phyloP scores from a whole-genome alignment of 2,329 filamentous ascomycete genomes.

The Epichloe brachyelytri region DNA sequence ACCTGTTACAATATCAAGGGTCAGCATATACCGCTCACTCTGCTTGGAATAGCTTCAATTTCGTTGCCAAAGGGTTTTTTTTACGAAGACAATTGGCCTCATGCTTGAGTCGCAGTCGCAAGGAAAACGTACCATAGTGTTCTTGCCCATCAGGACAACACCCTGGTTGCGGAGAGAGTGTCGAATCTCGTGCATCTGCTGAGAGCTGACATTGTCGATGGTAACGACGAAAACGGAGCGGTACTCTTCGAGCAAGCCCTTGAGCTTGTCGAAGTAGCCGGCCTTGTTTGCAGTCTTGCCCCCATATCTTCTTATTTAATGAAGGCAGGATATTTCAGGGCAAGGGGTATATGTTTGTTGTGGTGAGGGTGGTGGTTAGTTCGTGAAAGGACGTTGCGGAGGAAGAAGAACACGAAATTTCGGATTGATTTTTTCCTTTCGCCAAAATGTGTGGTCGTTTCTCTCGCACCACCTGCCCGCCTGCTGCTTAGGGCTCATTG shows the following conservation, averaged over 20 bases:
- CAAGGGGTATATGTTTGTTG: slow-evolving; percentile 27
- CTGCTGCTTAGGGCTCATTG: slow-evolving; percentile 24
- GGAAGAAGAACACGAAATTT: slow-evolving; percentile 9
- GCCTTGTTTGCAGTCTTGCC: slow-evolving; percentile 91
- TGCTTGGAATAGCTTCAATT: neutral
- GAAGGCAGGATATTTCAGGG: slow-evolving; percentile 99
- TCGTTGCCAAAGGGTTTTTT: neutral
- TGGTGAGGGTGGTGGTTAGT: slow-evolving; percentile 11
- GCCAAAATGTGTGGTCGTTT: slow-evolving; percentile 18
- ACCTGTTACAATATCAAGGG: slow-evolving; percentile 37
- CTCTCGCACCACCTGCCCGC: neutral
- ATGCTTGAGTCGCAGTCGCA: neutral
- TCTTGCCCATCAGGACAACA: slow-evolving; percentile 99
- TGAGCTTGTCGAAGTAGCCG: slow-evolving; percentile 99
- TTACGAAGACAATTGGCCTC: too few relatives aligned
- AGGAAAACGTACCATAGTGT: slow-evolving; percentile 77
- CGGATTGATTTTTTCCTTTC: slow-evolving; percentile 10
- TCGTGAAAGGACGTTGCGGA: neutral
- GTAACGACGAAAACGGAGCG: slow-evolving; percentile 93
- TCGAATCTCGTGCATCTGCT: slow-evolving; percentile 99
- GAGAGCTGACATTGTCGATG: slow-evolving; percentile 99
- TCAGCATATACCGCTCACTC: slow-evolving; percentile 9
- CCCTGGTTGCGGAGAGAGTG: slow-evolving; percentile 77
- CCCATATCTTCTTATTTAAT: slow-evolving; percentile 89
- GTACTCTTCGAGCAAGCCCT: slow-evolving; percentile 92